Evolutionary conservation across 176 grass and related monocot species (phyloP).

Genomic region (Raddia guianensis): DNA sequence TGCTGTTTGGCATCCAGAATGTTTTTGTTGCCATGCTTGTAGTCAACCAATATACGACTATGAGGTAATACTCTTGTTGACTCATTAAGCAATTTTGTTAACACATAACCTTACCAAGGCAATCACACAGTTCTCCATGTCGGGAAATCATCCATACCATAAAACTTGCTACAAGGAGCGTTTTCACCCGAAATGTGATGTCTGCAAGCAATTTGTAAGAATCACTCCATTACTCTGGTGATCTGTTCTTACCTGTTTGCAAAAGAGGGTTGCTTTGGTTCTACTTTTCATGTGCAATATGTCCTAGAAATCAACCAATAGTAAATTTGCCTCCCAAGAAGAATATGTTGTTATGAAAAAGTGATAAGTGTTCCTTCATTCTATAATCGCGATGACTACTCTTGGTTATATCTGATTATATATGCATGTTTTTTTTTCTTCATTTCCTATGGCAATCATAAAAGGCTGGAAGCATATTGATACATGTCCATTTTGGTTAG

Average conservation of each 20-base stretch:
- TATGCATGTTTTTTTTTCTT: background rate
- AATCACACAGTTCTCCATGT: constrained; percentile 83
- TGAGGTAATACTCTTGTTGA: constrained; percentile 57
- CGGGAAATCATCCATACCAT: constrained; percentile 77
- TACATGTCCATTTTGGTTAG: background rate
- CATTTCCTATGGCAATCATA: background rate
- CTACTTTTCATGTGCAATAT: constrained; percentile 18
- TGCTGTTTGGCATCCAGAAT: constrained; percentile 91
- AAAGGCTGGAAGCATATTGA: constrained; percentile 21
- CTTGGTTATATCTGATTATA: constrained; percentile 17
- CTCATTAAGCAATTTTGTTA: constrained; percentile 24
- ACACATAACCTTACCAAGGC: constrained; percentile 27
- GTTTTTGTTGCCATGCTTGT: constrained; percentile 90
- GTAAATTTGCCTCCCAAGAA: constrained; percentile 1
- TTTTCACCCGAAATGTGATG: constrained; percentile 96
- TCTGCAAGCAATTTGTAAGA: constrained; percentile 96
- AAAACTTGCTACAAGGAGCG: constrained; percentile 86
- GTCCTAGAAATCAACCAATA: background rate
- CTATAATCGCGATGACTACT: constrained; percentile 25
- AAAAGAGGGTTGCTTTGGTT: background rate
- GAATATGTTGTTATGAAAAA: background rate
- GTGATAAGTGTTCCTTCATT: background rate
- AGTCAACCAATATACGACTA: constrained; percentile 82
- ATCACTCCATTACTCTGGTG: constrained; percentile 20
- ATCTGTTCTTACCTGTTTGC: constrained; percentile 21